phyloP scores from a whole-genome alignment of 371 early-diverging fungal species.

The Apophysomyces ossiformis region DNA sequence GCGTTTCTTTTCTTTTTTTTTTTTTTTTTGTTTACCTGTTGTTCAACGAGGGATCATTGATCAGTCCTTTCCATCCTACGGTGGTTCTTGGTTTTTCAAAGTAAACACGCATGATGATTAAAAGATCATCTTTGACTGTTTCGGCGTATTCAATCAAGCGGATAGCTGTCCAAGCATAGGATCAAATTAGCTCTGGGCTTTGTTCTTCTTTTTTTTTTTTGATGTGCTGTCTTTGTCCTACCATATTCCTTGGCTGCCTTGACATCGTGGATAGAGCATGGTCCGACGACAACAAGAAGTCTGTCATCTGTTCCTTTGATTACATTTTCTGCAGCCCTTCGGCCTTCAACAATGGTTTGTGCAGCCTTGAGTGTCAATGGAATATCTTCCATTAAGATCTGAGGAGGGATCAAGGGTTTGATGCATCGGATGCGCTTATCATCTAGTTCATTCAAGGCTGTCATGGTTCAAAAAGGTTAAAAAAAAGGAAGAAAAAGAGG shows the following conservation, averaged over 20 bases:
- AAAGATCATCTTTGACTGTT: conserved; percentile 66
- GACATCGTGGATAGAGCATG: conserved; percentile 94
- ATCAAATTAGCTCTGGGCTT: not conserved
- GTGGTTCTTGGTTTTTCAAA: conserved; percentile 96
- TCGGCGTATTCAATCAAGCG: conserved; percentile 64
- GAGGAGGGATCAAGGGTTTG: conserved; percentile 93
- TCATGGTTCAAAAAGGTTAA: conserved; percentile 9
- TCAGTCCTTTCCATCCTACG: conserved; percentile 93
- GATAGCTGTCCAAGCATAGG: conserved; percentile 26
- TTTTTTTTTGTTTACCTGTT: conserved; percentile 40
- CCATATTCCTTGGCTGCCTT: conserved; percentile 89
- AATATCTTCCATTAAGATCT: conserved; percentile 91
- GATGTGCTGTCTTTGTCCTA: conserved; percentile 22
- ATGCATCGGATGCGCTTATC: conserved; percentile 89
- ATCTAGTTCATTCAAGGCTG: conserved; percentile 90
- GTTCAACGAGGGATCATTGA: conserved; percentile 76
- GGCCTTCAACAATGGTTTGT: conserved; percentile 54
- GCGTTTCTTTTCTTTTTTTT: too few relatives aligned
- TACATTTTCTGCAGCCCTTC: conserved; percentile 69
- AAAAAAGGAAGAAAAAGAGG: not conserved
- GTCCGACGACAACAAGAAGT: conserved; percentile 79
- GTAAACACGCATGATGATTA: conserved; percentile 91
- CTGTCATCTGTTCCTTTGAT: conserved; percentile 80
- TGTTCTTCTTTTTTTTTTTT: not conserved
- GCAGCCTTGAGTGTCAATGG: conserved; percentile 67